phyloP scores from a whole-genome alignment of 1,284 basidiomycete genomes.

The Entoloma clypeatum region DNA sequence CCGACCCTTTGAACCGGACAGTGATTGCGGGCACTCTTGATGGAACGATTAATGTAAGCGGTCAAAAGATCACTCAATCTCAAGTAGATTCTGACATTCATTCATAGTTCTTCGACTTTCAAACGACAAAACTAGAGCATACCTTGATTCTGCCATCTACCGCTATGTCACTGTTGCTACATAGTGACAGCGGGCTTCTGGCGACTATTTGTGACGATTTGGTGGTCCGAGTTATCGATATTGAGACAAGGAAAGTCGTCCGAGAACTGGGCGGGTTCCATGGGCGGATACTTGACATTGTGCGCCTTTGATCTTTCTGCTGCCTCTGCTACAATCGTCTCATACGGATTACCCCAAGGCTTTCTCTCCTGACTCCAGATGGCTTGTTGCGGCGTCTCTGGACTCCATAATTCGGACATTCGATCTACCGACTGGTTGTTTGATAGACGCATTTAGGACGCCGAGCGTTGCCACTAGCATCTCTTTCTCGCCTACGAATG shows the following conservation, averaged over 20 bases:
- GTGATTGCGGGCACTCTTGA: conserved; percentile 85
- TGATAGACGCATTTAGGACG: conserved; percentile 92
- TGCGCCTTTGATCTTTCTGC: conserved; percentile 36
- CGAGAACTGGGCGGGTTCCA: conserved; percentile 83
- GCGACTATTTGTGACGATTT: conserved; percentile 86
- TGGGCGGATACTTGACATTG: conserved; percentile 80
- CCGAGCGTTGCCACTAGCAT: conserved; percentile 89
- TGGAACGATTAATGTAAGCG: conserved; percentile 81
- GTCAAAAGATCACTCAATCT: conserved; percentile 1
- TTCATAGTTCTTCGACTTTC: conserved; percentile 92
- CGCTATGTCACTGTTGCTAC: conserved; percentile 70
- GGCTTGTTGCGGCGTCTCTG: conserved; percentile 85
- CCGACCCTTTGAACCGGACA: conserved; percentile 80
- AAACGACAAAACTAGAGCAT: conserved; percentile 71
- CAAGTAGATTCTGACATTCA: conserved; percentile 3
- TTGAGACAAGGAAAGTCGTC: conserved; percentile 86
- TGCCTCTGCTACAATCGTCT: conserved; percentile 1
- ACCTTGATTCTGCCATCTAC: conserved; percentile 68
- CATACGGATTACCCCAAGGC: conserved; percentile 48
- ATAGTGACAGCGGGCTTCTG: conserved; percentile 86
- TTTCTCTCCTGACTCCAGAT: conserved; percentile 92
- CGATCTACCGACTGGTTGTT: conserved; percentile 88
- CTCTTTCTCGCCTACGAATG: conserved; percentile 90
- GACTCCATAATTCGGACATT: conserved; percentile 95
- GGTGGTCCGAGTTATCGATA: conserved; percentile 81